Evolutionary conservation across 2,329 filamentous ascomycete genomes (phyloP).

Genomic region (Microdochium paspali): DNA sequence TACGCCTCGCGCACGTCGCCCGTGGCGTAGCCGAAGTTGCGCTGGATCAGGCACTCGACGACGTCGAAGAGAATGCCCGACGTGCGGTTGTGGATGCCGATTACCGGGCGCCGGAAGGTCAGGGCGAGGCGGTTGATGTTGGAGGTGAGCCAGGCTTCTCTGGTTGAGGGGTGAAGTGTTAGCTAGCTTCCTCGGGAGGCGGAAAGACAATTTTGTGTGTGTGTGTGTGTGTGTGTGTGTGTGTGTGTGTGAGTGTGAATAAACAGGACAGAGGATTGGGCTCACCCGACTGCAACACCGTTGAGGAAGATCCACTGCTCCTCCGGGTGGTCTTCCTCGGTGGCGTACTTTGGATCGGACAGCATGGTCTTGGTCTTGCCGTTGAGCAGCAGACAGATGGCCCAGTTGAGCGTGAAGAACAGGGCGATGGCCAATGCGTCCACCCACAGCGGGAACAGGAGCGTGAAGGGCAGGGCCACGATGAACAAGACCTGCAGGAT

Average conservation of each 20-base stretch:
- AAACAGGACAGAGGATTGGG: too few relatives aligned
- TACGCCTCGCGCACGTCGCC: slow-evolving; percentile 56
- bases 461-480: slow-evolving; percentile 40
- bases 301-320: slow-evolving; percentile 80
- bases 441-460: slow-evolving; percentile 40
- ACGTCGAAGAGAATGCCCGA: slow-evolving; percentile 68
- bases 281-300: slow-evolving; percentile 54
- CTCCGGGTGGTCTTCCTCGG: slow-evolving; percentile 39
- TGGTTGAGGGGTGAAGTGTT: too few relatives aligned
- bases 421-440: slow-evolving; percentile 25
- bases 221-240: too few relatives aligned
- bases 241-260: too few relatives aligned
- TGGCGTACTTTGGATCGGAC: slow-evolving; percentile 44
- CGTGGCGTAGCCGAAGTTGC: slow-evolving; percentile 65
- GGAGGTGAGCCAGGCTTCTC: slow-evolving; percentile 56
- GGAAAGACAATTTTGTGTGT: too few relatives aligned
- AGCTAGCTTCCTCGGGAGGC: too few relatives aligned
- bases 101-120: slow-evolving; percentile 62
- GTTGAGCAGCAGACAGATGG: slow-evolving; percentile 44
- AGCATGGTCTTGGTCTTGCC: slow-evolving; percentile 36
- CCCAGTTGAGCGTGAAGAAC: slow-evolving; percentile 40
- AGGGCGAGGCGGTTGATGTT: slow-evolving; percentile 63
- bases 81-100: slow-evolving; percentile 69
- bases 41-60: slow-evolving; percentile 67
- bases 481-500: slow-evolving; percentile 53